phyloP scores from a whole-genome alignment of 805 yeast species.

The Candida succiphila region DNA sequence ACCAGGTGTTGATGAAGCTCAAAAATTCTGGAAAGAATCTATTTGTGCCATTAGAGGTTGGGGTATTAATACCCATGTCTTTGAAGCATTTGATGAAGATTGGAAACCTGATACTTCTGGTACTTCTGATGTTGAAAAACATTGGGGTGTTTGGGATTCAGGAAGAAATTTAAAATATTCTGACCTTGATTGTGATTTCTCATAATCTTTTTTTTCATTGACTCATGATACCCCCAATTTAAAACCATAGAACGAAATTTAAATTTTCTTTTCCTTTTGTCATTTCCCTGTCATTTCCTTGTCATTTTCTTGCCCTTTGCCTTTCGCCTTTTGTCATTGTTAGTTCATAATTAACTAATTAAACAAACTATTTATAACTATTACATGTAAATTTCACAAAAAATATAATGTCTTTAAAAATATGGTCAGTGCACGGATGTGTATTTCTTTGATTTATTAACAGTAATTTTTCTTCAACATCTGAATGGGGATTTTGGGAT shows the following conservation, averaged over 20 bases:
- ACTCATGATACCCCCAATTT: background rate
- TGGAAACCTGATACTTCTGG: conserved; percentile 94
- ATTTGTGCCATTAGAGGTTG: conserved; percentile 91
- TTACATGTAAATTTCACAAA: no score
- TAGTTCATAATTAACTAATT: no score
- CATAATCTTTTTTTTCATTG: no score
- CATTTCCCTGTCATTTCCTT: no score
- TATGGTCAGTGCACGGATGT: background rate
- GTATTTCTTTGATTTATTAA: background rate
- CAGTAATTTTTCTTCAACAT: background rate
- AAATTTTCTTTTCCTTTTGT: no score
- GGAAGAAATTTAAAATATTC: conserved; percentile 33
- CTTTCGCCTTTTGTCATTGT: no score
- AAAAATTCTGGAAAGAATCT: conserved; percentile 75
- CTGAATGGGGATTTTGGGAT: no score
- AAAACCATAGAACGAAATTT: no score
- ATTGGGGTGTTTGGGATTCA: conserved; percentile 86
- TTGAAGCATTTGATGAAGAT: conserved; percentile 92
- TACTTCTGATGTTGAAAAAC: conserved; percentile 76
- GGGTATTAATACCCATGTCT: conserved; percentile 88
- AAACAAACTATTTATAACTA: no score
- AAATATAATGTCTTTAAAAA: no score
- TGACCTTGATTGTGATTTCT: conserved; percentile 38
- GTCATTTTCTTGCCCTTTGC: no score
- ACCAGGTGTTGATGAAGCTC: conserved; percentile 70